phyloP scores from a whole-genome alignment of 2,329 filamentous ascomycete genomes.

The Ophiostoma tasmaniense region DNA sequence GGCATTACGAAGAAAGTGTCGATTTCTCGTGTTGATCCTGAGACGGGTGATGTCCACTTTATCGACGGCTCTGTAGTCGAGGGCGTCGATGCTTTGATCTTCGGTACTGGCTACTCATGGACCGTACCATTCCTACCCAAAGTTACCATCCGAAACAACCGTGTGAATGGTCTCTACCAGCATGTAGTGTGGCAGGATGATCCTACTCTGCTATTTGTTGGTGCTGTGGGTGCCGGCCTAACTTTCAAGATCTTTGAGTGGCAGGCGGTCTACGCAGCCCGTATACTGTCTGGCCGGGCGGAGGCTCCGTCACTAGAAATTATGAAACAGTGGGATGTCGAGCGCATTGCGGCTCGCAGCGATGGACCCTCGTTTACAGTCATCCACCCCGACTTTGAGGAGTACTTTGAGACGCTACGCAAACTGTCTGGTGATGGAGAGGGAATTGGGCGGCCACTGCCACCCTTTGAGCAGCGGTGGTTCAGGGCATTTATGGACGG shows the following conservation, averaged over 20 bases:
- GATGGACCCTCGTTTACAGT: conserved; percentile 50
- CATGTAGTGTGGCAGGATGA: conserved; percentile 49
- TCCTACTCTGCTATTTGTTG: conserved; percentile 48
- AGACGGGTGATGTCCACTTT: conserved; percentile 48
- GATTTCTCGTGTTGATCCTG: conserved; percentile 38
- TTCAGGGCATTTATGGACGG: conserved; percentile 8
- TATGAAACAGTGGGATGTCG: conserved; percentile 48
- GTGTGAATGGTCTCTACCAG: conserved; percentile 47
- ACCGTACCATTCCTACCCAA: conserved; percentile 59
- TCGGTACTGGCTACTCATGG: conserved; percentile 66
- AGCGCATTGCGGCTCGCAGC: conserved; percentile 44
- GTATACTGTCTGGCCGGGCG: conserved; percentile 42
- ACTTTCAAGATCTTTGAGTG: conserved; percentile 62
- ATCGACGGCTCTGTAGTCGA: conserved; percentile 47
- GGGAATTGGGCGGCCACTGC: not conserved
- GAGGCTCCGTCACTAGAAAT: conserved; percentile 40
- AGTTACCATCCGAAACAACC: conserved; percentile 44
- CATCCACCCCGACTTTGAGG: conserved; percentile 53
- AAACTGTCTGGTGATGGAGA: conserved; percentile 36
- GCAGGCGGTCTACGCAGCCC: conserved; percentile 12
- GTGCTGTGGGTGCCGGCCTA: conserved; percentile 48
- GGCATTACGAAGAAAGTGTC: conserved; percentile 18
- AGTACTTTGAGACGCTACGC: conserved; percentile 53
- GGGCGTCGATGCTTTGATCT: conserved; percentile 53
- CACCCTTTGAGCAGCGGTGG: not conserved